phyloP scores from a whole-genome alignment of 176 grass and related monocot species.

The Canna indica region DNA sequence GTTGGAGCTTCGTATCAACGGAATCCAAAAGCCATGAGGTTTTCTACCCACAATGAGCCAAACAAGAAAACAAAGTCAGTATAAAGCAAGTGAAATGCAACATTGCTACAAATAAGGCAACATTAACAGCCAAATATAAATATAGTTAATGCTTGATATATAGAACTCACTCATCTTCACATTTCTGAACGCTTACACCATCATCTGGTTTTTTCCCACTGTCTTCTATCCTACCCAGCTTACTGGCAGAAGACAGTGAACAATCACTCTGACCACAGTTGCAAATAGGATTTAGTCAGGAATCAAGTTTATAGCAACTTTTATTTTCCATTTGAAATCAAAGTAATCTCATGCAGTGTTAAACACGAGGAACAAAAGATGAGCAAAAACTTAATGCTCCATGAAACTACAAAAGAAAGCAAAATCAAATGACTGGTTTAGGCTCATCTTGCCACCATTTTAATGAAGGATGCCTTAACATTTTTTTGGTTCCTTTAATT shows the following conservation, averaged over 20 bases:
- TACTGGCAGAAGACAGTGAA: slow-evolving; percentile 36
- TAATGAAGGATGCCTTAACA: not conserved
- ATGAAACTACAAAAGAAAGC: not conserved
- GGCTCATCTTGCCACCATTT: not conserved
- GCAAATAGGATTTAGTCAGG: slow-evolving; percentile 27
- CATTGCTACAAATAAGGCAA: not conserved
- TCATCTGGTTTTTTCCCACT: slow-evolving; percentile 21
- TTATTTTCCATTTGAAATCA: not conserved
- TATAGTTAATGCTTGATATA: slow-evolving; percentile 9
- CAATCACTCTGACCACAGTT: slow-evolving; percentile 47
- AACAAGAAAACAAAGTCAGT: slow-evolving; percentile 14
- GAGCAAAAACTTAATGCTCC: not conserved
- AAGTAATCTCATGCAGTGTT: not conserved
- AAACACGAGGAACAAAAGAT: not conserved
- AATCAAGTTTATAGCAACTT: not conserved
- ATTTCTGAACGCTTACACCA: slow-evolving; percentile 24
- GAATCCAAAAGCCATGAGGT: slow-evolving; percentile 45
- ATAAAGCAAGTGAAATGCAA: not conserved
- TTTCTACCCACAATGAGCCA: slow-evolving; percentile 44
- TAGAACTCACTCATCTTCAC: slow-evolving; percentile 39
- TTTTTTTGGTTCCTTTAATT: no score
- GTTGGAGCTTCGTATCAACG: slow-evolving; percentile 32
- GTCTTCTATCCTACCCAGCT: slow-evolving; percentile 26
- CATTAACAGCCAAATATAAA: slow-evolving; percentile 9
- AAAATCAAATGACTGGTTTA: not conserved